These are phyloP conservation scores for Fusarium tjaetaba DNA, from an alignment of 2,329 filamentous ascomycete species.

Conservation along the genomic window DNA sequence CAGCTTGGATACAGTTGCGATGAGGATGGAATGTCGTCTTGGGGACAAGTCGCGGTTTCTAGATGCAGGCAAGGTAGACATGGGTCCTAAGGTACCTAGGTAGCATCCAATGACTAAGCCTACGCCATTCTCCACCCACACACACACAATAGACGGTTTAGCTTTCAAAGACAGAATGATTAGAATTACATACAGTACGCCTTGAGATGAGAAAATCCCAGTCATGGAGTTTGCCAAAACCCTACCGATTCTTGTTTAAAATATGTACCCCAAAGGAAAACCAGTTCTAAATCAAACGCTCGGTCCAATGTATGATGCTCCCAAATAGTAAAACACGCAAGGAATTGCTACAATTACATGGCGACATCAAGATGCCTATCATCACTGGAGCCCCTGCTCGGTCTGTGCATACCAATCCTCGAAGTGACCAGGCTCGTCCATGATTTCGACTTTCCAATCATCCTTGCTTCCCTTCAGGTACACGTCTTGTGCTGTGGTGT, in stretches of 20 bases:
- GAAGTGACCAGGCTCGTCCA: conserved; percentile 47
- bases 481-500: conserved; percentile 37
- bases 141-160: not conserved
- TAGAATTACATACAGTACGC: not conserved
- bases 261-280: conserved; percentile 7
- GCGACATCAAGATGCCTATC: not conserved
- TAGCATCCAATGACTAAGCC: conserved; percentile 38
- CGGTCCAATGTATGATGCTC: conserved; percentile 13
- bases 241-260: not conserved
- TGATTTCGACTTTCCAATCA: conserved; percentile 50
- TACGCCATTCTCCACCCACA: not conserved
- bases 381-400: conserved; percentile 35
- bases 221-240: not conserved
- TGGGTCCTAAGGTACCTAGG: not conserved
- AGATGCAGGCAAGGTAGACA: conserved; percentile 22
- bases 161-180: not conserved
- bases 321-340: conserved; percentile 8
- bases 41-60: conserved; percentile 36
- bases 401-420: conserved; percentile 47
- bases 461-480: conserved; percentile 48
- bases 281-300: conserved; percentile 27
- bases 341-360: conserved; percentile 5
- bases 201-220: not conserved
- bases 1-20: conserved; percentile 5
- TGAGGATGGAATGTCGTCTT: conserved; percentile 16